phyloP scores from a whole-genome alignment of 192 early-diverging fungal species.

The Coemansia guatemalensis region DNA sequence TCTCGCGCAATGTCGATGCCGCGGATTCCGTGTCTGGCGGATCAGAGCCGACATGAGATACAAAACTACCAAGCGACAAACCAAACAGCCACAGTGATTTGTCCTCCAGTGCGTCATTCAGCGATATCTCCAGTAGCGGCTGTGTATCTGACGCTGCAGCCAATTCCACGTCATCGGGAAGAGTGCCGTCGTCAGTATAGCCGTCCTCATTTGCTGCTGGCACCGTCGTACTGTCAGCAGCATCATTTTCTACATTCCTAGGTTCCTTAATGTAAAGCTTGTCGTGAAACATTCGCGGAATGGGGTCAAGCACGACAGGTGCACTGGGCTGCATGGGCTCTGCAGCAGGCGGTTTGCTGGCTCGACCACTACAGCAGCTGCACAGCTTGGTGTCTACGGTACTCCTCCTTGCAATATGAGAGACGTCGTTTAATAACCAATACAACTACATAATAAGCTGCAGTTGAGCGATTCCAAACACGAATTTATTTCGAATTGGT shows the following conservation, averaged over 20 bases:
- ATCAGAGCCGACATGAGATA: not conserved
- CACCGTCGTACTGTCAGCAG: not conserved
- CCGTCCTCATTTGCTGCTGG: constrained; percentile 1
- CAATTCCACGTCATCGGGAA: constrained; percentile 9
- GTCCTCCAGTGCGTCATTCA: constrained; percentile 33
- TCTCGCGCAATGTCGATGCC: constrained; percentile 24
- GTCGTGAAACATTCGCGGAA: constrained; percentile 45
- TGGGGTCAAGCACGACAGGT: constrained; percentile 10
- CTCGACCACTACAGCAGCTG: too few species aligned
- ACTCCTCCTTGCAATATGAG: too few species aligned
- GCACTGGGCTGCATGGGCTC: not conserved
- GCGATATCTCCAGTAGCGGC: constrained; percentile 3
- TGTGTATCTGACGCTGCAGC: not conserved
- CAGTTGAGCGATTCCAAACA: too few species aligned
- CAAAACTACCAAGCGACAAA: constrained; percentile 40
- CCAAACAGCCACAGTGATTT: constrained; percentile 61
- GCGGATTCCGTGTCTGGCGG: constrained; percentile 14
- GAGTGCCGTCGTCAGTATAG: not conserved
- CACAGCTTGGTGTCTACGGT: too few species aligned
- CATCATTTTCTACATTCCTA: not conserved
- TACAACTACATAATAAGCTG: too few species aligned
- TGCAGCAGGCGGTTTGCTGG: not conserved
- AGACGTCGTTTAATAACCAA: too few species aligned
- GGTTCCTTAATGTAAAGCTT: constrained; percentile 4
- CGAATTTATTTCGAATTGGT: too few species aligned